Evolutionary conservation across 352 stramenopile species (phyloP), one percentile per base, ranked within the genome.

Genomic region (Pythium rhizo-oryzae): DNA sequence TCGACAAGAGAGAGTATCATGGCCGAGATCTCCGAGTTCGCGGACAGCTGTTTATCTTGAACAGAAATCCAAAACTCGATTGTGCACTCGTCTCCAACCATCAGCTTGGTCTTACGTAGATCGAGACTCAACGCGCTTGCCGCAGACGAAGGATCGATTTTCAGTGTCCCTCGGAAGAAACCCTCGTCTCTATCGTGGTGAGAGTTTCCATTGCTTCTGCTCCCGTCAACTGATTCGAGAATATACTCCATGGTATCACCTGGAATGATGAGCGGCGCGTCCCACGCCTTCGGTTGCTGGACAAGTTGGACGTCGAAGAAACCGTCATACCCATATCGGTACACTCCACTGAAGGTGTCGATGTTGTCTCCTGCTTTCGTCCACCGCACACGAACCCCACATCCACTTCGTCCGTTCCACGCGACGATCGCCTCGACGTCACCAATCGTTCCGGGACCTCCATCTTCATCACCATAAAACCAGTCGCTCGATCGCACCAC

Each of bases 391-490:
- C 83, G 79, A 15, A 93, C 72, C 21, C 77, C 87, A 33, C 82
- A 79, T 11, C 84, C 82, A 21, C 65, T 80, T 23, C 85, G 74
- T 2, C 59, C 59, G 2, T 68, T 65, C 86, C 86, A 94, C 1
- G 73, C 19, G 41, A 82, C 85, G 19, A 90, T 62, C 18, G 86
- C 80, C 62, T 85, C 55, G 3, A 92, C 77, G 37, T 78, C 64
- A 23, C 87, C 87, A 11, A 90, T 30, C 47, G 72, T 80, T n/a
- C 87, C 87, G 23, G 71, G 25, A 8, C 80, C 82, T 35, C 87
- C 87, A 56, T 93, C 87, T 79, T 94, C 87, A 33, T 92, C 69
- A 4, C 66, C 84, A 59, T 92, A 93, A 51, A 81, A 72, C 87
- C 87, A 94, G 47, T 93, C 84, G 28, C 65, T 70, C 18, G 85